phyloP scores from a whole-genome alignment of 345 rosid species.

The Populus davidiana region DNA sequence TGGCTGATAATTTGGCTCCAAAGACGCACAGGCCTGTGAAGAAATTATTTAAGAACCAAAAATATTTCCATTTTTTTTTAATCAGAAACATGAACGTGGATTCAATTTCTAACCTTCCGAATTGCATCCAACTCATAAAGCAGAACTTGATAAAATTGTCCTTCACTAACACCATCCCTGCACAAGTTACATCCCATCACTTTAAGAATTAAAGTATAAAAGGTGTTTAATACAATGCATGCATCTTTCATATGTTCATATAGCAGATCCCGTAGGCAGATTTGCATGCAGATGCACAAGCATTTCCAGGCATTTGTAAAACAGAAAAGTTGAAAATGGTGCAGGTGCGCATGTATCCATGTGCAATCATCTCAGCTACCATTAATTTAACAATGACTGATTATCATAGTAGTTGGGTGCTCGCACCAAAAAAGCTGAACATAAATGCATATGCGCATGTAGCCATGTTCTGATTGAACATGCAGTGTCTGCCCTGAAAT shows the following conservation, averaged over 20 bases:
- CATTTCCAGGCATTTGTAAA: not conserved
- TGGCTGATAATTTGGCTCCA: slow-evolving; percentile 97
- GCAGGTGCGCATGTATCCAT: not conserved
- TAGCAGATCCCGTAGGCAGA: not conserved
- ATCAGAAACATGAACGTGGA: not conserved
- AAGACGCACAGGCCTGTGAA: slow-evolving; percentile 84
- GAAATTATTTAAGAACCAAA: slow-evolving; percentile 12
- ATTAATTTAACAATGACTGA: too few species aligned
- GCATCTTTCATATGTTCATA: not conserved
- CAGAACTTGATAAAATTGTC: slow-evolving; percentile 86
- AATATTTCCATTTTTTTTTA: not conserved
- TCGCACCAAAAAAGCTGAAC: too few species aligned
- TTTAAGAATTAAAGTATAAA: not conserved
- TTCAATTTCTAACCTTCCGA: slow-evolving; percentile 49
- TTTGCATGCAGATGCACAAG: not conserved
- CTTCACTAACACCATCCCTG: slow-evolving; percentile 99
- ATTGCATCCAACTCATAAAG: slow-evolving; percentile 84
- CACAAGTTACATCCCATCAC: not conserved
- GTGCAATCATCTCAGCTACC: not conserved
- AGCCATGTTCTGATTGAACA: not conserved
- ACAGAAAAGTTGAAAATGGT: not conserved
- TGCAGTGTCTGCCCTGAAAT: not conserved
- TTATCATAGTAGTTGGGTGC: not conserved
- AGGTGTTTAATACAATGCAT: not conserved
- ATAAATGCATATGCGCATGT: too few species aligned